Evolutionary conservation across 1,284 basidiomycete genomes (phyloP), one percentile per base, ranked within the genome.

Genomic region (Schizophyllum amplum): DNA sequence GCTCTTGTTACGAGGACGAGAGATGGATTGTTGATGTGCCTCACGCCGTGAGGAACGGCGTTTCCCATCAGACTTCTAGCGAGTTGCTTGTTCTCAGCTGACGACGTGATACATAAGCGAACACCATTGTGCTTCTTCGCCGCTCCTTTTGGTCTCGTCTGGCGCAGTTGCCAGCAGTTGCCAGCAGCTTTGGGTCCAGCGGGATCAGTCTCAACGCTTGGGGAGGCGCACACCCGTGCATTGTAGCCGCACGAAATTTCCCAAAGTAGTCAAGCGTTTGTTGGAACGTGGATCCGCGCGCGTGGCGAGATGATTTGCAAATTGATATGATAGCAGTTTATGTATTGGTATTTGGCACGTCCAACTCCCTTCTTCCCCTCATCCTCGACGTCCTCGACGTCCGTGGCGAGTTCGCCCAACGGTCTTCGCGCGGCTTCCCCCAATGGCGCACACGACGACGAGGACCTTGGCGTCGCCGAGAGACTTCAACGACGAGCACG

Each of bases 401-500:
- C 33, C 33, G 17, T 17, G 33, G 33, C 33, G 33, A 42, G 3
- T 9, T 13, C 33, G 13, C 11, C 13, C 11, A 17, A 42, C 33
- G 33, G 4, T 61, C 51, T 57, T 56, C 52, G 55, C 55, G 49
- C 52, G 59, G 57, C 56, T 61, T 62, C 59, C 47, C 62, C 53
- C 58, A 42, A 42, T 42, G 50, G 54, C 54, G 54, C 61, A 59
- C 57, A 49, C 57, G 53, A 74, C 75, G 74, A 60, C 67, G 60
- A 66, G 67, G 64, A 68, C 70, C 56, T 51, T 67, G 52, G 57
- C 66, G 51, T 63, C 69, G n/a, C 60, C 64, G 54, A 60, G 61
- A 56, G 68, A 74, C 61, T 60, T 69, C 54, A 71, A 76, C 64
- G 73, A 80, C 60, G 74, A 75, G 69, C 76, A 80, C 64, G 66